A percentile compares a stretch with the other conserved stretches of the same genome.
phyloP scores from a whole-genome alignment of 2,329 filamentous ascomycete genomes.

The Sordariomycetes sp. region DNA sequence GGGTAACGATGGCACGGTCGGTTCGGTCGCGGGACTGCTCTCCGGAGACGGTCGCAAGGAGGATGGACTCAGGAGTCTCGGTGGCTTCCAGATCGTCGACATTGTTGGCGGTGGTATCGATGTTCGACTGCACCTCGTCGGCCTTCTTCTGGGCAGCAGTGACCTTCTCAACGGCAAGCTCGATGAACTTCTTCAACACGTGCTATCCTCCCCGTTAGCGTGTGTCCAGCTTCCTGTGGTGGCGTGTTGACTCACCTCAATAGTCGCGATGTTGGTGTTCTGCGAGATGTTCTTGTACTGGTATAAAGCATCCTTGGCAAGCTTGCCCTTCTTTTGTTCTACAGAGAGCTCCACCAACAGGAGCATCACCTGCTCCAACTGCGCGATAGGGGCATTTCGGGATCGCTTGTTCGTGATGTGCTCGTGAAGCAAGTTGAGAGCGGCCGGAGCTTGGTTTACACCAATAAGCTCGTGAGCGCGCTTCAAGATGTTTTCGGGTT shows the following conservation, averaged over 20 bases:
- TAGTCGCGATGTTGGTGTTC: conserved; percentile 96
- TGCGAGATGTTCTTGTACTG: conserved; percentile 99
- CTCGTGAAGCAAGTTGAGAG: conserved; percentile 92
- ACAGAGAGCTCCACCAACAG: conserved; percentile 95
- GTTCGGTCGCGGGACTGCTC: conserved; percentile 97
- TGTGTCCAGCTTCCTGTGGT: too few species aligned
- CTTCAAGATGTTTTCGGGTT: conserved; percentile 99
- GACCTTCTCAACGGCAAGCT: conserved; percentile 92
- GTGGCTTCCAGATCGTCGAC: conserved; percentile 94
- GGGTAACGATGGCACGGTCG: conserved; percentile 94
- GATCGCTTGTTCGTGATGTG: conserved; percentile 98
- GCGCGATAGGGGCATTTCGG: conserved; percentile 92
- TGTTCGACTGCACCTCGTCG: conserved; percentile 82
- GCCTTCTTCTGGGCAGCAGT: conserved; percentile 92
- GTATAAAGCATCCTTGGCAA: conserved; percentile 96
- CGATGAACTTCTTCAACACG: conserved; percentile 96
- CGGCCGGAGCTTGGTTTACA: conserved; percentile 86
- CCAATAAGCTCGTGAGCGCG: conserved; percentile 97
- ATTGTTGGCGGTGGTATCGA: conserved; percentile 66
- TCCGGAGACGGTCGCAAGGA: conserved; percentile 93
- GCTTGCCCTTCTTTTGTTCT: conserved; percentile 95
- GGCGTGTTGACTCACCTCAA: conserved; percentile 75
- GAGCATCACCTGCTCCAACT: conserved; percentile 96
- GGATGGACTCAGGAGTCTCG: conserved; percentile 96
- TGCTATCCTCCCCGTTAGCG: too few species aligned